Conservation (phyloP, 2,329 filamentous ascomycete species). For the Hymenotorrendiella dingleyae region DNA sequence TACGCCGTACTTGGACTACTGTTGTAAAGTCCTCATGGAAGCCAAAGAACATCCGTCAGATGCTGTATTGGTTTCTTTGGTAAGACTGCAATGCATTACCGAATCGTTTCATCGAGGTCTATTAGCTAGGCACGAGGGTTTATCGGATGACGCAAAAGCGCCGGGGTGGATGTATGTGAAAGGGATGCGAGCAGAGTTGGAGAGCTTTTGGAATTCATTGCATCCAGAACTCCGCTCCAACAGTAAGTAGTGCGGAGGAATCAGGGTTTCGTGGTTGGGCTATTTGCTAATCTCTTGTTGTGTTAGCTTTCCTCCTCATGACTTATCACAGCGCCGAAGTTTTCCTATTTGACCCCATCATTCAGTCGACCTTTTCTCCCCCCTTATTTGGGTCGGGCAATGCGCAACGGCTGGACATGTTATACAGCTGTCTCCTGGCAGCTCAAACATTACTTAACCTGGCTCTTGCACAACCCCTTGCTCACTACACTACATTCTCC, state of each 20-base stretch:
- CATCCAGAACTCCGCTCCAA: constrained; percentile 14
- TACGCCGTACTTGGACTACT: constrained; percentile 18
- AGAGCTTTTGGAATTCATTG: constrained; percentile 14
- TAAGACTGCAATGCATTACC: constrained; percentile 14
- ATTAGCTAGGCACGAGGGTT: constrained; percentile 2
- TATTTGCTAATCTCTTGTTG: too few relatives aligned
- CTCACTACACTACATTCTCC: constrained; percentile 4
- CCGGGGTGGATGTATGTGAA: constrained; percentile 19
- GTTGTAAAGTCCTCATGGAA: constrained; percentile 13
- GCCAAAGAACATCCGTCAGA: constrained; percentile 15
- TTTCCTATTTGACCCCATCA: constrained; percentile 14
- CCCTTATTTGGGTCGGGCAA: background rate
- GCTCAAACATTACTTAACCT: constrained; percentile 11
- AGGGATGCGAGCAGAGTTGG: constrained; percentile 9
- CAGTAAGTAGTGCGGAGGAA: constrained; percentile 10
- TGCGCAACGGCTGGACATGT: constrained; percentile 18
- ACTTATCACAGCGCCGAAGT: constrained; percentile 15
- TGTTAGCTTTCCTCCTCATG: constrained; percentile 5
- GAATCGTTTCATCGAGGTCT: constrained; percentile 12
- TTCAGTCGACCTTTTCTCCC: constrained; percentile 11
- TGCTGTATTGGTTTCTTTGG: constrained; percentile 14
- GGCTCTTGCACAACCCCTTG: constrained; percentile 8
- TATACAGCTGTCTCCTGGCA: constrained; percentile 15
- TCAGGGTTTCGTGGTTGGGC: too few relatives aligned
- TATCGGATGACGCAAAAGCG: constrained; percentile 8